Conservation (phyloP, 2,329 filamentous ascomycete species). For the Apiospora malaysiana region DNA sequence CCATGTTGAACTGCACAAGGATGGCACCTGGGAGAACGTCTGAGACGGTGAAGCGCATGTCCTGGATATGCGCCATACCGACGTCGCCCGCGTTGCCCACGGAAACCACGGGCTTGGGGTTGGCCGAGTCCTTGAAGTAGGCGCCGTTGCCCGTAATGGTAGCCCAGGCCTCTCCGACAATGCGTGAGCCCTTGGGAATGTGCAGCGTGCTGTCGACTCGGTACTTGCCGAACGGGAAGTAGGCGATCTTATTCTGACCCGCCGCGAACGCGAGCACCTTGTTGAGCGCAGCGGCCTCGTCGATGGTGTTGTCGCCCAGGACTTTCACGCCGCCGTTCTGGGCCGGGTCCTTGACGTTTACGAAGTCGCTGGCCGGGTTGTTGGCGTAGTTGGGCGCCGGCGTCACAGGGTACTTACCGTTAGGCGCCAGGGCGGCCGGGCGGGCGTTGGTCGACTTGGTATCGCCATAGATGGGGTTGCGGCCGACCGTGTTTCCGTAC, state of each 20-base stretch:
- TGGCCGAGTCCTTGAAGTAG: constrained; percentile 55
- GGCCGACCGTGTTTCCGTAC: constrained; percentile 49
- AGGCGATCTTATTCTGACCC: constrained; percentile 51
- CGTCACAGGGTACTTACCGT: constrained; percentile 43
- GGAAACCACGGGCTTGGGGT: constrained; percentile 62
- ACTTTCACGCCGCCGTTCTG: constrained; percentile 45
- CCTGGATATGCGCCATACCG: constrained; percentile 67
- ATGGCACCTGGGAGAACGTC: constrained; percentile 66
- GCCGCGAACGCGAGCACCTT: constrained; percentile 45
- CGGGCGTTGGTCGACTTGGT: constrained; percentile 39
- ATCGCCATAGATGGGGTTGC: constrained; percentile 46
- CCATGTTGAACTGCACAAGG: constrained; percentile 55
- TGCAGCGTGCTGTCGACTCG: constrained; percentile 56
- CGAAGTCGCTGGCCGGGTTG: constrained; percentile 41
- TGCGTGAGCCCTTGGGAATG: constrained; percentile 54
- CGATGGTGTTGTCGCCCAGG: constrained; percentile 44
- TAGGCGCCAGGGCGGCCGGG: constrained; percentile 43
- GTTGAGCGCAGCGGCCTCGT: constrained; percentile 47
- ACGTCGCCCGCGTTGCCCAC: constrained; percentile 63
- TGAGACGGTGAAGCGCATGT: constrained; percentile 68
- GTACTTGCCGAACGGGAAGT: constrained; percentile 62
- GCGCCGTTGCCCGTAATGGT: constrained; percentile 58
- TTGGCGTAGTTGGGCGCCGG: constrained; percentile 48
- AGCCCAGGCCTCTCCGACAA: constrained; percentile 60
- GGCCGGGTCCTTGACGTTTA: constrained; percentile 49